Percentiles rank a stretch among this genome's conserved stretches.
These are phyloP conservation scores for Chytriomyces hyalinus DNA, from an alignment of 192 early-diverging fungal species.

Conservation along the genomic window DNA sequence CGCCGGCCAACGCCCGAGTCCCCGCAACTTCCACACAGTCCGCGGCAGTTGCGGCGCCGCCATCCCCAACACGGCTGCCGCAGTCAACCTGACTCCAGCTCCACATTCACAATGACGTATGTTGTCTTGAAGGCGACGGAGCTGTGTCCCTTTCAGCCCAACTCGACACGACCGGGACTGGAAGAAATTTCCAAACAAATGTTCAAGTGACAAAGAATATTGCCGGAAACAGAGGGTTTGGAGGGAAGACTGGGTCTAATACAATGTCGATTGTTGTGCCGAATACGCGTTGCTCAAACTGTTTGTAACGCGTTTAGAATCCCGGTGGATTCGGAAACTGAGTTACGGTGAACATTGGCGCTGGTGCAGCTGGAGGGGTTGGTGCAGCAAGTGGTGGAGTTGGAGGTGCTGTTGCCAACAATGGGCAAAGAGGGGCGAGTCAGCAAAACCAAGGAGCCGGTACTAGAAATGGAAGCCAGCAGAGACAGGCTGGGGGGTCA, in stretches of 20 bases:
- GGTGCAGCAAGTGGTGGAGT: neutral
- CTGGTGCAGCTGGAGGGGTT: neutral
- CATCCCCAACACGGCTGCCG: neutral
- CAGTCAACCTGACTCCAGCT: constrained; percentile 11
- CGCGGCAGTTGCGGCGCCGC: neutral
- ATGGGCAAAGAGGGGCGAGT: neutral
- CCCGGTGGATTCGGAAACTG: constrained; percentile 24
- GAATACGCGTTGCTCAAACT: neutral
- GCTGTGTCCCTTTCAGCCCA: constrained; percentile 6
- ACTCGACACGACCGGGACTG: constrained; percentile 22
- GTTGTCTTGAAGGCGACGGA: constrained; percentile 31
- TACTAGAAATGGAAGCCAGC: too few relatives aligned
- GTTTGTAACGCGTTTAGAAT: neutral
- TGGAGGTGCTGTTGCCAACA: neutral
- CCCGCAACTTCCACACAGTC: constrained; percentile 9
- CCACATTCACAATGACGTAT: constrained; percentile 11
- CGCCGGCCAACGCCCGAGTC: neutral
- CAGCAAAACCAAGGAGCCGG: too few relatives aligned
- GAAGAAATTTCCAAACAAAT: neutral
- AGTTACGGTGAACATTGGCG: constrained; percentile 6
- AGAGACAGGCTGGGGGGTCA: too few relatives aligned
- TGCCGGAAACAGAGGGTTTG: constrained; percentile 1
- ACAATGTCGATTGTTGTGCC: neutral
- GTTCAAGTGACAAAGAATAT: constrained; percentile 24
- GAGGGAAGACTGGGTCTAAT: neutral